phyloP scores from a whole-genome alignment of 2,329 filamentous ascomycete genomes.

The Torrubiella hemipterigena region DNA sequence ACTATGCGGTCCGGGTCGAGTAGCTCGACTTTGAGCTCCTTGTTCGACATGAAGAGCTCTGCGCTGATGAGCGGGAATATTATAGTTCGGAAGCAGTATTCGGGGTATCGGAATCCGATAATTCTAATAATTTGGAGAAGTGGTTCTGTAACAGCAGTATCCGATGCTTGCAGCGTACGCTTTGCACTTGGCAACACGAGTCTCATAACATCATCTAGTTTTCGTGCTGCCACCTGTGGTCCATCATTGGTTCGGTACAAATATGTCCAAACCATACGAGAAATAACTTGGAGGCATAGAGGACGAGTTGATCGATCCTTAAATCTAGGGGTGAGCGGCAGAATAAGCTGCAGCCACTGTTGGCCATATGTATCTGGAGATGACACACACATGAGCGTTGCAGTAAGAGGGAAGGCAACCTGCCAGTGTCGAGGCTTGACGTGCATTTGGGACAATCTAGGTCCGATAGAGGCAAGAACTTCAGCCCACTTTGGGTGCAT shows the following conservation, averaged over 20 bases:
- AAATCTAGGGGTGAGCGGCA: slow-evolving; percentile 65
- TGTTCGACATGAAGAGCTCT: slow-evolving; percentile 66
- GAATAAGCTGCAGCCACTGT: slow-evolving; percentile 77
- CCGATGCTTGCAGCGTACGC: slow-evolving; percentile 69
- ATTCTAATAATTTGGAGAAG: slow-evolving; percentile 89
- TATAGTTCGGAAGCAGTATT: slow-evolving; percentile 82
- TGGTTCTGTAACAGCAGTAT: slow-evolving; percentile 74
- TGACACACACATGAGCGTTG: slow-evolving; percentile 78
- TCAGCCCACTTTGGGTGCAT: slow-evolving; percentile 76
- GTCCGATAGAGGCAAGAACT: slow-evolving; percentile 67
- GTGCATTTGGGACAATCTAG: slow-evolving; percentile 72
- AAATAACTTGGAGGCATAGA: slow-evolving; percentile 78
- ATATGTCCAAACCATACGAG: slow-evolving; percentile 87
- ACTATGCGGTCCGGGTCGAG: slow-evolving; percentile 94
- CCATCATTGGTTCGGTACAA: slow-evolving; percentile 74
- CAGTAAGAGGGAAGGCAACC: slow-evolving; percentile 77
- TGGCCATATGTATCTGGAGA: slow-evolving; percentile 69
- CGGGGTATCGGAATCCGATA: slow-evolving; percentile 85
- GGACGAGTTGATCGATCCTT: slow-evolving; percentile 74
- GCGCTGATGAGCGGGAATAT: slow-evolving; percentile 95
- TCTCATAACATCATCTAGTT: slow-evolving; percentile 80
- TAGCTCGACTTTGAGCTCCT: slow-evolving; percentile 78
- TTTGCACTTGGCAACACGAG: slow-evolving; percentile 73
- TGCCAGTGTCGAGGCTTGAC: slow-evolving; percentile 88
- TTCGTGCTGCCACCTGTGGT: slow-evolving; percentile 54